phyloP scores from a whole-genome alignment of 352 stramenopile genomes.

The Thalassiosira mediterranea region DNA sequence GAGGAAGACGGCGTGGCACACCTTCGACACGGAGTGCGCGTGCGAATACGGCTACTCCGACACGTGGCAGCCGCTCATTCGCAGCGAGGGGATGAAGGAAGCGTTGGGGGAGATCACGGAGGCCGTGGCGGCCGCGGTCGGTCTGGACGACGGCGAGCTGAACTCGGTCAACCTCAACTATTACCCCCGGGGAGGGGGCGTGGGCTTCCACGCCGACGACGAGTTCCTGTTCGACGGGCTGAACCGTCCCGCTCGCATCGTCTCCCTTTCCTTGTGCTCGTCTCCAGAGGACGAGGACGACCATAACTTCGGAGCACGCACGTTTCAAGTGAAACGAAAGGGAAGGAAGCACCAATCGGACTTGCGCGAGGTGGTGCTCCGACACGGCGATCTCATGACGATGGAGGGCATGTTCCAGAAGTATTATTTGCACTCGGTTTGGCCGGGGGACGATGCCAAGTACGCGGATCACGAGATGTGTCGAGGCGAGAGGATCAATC shows the following conservation, averaged over 20 bases:
- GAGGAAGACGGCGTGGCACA: conserved; percentile 48
- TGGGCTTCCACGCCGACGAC: conserved; percentile 55
- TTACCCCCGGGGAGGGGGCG: conserved; percentile 46
- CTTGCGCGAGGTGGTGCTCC: conserved; percentile 28
- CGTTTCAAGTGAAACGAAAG: conserved; percentile 51
- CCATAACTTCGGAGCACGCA: conserved; percentile 24
- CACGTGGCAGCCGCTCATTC: conserved; percentile 41
- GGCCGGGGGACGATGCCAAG: conserved; percentile 41
- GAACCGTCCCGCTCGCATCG: conserved; percentile 38
- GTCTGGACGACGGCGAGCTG: conserved; percentile 11
- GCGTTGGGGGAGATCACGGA: conserved; percentile 35
- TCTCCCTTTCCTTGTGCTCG: conserved; percentile 43
- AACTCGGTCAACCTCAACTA: conserved; percentile 61
- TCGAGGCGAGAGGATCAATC: conserved; percentile 53
- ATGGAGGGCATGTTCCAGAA: conserved; percentile 62
- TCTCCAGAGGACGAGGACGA: not conserved
- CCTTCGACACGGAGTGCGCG: conserved; percentile 33
- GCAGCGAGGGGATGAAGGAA: conserved; percentile 18
- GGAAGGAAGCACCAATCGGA: conserved; percentile 6
- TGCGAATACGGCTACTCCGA: conserved; percentile 60
- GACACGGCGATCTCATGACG: conserved; percentile 54
- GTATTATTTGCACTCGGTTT: conserved; percentile 55
- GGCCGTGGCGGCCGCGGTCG: conserved; percentile 3
- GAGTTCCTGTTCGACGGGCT: conserved; percentile 61
- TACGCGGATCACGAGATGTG: conserved; percentile 31